Base-by-base conservation (phyloP, 1,139 yeast genomes). In the Spencermartinsiella ligniputridi region DNA sequence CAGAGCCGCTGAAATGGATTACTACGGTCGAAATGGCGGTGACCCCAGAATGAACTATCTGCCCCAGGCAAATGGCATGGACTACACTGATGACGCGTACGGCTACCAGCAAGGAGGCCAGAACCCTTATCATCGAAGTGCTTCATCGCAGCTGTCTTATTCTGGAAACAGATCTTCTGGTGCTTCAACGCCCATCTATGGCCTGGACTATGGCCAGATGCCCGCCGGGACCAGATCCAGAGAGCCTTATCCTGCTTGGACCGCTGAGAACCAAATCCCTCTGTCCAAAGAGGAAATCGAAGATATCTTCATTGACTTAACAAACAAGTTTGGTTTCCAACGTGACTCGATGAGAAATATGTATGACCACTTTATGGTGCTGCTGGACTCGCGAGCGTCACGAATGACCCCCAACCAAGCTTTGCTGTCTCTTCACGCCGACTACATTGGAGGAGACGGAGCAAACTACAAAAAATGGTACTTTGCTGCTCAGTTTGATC, bases 381-480 rank as follows among this genome's bases (percentile, higher is more conserved):
- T 90, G 58, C 76, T 94, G 62, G 98, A 94, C 64, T 92, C 98
- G 8, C 81, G 97, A 65, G 79, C 97, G 9, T 88, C 97, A 42
- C 83, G 98, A 69, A 88, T 90, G 96, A 81, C 97, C 16, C 97
- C 98, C 20, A 85, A 88, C 51, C 96, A 88, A 67, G 98, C 98
- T 20, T 73, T 94, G 57, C 74, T 89, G 51, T 82, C 95, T 41
- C 76, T 94, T 55, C 99, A 94, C 63, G 95, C 97, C 37, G 98
- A 94, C 66, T 94, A 92, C 70, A 90, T 92, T 60, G 97, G 97
- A 36, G 97, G 97, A 43, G 85, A 84, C 52, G 79, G 88, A 51
- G 83, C 97, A 24, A 92, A 92, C 67, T 92, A 85, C 69, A 78
- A 86, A 59, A 90, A 86, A 63, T 92, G 98, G 98, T 92, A 87